A percentile compares a stretch with the other conserved stretches of the same genome.
Evolutionary conservation across 192 early-diverging fungal genomes (phyloP).

Genomic region (Coemansia sp.): DNA sequence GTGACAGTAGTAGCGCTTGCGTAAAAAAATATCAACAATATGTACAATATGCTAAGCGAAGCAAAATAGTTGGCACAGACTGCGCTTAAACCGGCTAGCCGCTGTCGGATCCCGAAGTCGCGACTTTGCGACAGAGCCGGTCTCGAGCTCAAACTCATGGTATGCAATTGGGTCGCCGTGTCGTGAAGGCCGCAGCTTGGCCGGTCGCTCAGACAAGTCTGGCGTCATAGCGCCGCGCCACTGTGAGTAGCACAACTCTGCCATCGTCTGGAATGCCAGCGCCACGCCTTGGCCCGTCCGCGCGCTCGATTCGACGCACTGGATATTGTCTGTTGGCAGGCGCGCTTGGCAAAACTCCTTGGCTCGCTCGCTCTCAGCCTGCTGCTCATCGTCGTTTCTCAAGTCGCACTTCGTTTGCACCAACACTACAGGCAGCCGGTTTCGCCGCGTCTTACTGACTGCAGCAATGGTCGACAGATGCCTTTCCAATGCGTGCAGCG

Average conservation of each 20-base stretch:
- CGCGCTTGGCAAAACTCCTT: constrained; percentile 14
- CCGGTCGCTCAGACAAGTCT: not conserved
- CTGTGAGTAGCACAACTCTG: constrained; percentile 16
- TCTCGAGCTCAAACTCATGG: constrained; percentile 32
- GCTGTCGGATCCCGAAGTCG: not conserved
- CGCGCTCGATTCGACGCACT: constrained; percentile 37
- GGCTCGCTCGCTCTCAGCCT: constrained; percentile 4
- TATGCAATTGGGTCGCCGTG: constrained; percentile 52
- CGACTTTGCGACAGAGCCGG: not conserved
- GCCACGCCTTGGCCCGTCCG: constrained; percentile 33
- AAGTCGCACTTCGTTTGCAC: constrained; percentile 35
- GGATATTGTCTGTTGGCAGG: not conserved
- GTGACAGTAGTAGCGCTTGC: not conserved
- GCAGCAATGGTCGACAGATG: constrained; percentile 3
- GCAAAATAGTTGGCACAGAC: constrained; percentile 22
- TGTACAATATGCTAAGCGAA: not conserved
- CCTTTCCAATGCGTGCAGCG: constrained; percentile 11
- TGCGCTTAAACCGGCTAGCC: constrained; percentile 1
- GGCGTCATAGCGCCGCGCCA: constrained; percentile 3
- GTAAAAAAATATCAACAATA: not conserved
- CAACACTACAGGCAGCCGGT: constrained; percentile 10
- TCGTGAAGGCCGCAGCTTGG: constrained; percentile 23
- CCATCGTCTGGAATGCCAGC: constrained; percentile 30
- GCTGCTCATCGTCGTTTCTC: not conserved
- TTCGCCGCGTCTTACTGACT: not conserved